These are phyloP conservation scores for Casuarina cunninghamiana DNA, from an alignment of 306 rosid species.

Conservation along the genomic window DNA sequence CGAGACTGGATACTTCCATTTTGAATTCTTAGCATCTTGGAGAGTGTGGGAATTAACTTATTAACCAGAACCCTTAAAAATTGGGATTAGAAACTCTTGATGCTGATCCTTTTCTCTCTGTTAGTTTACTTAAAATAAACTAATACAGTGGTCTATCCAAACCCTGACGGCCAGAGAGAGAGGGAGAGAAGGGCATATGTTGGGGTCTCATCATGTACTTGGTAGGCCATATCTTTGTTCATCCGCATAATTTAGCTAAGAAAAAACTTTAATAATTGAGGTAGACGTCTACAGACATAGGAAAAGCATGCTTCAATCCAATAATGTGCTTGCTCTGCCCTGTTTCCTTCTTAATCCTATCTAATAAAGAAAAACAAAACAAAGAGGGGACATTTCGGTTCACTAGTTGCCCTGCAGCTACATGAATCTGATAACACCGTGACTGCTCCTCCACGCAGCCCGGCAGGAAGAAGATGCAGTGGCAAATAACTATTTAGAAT, in stretches of 20 bases:
- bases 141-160: too few relatives aligned
- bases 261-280: background rate
- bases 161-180: too few relatives aligned
- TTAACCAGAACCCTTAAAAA: too few relatives aligned
- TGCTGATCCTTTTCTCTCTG: too few relatives aligned
- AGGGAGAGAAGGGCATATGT: background rate
- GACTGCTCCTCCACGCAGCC: background rate
- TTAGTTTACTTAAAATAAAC: too few relatives aligned
- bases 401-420: too few relatives aligned
- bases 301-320: background rate
- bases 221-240: background rate
- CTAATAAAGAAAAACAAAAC: too few relatives aligned
- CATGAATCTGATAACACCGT: background rate
- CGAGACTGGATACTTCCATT: background rate
- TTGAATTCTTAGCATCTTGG: background rate
- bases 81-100: too few relatives aligned
- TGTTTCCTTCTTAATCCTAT: background rate
- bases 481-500: background rate
- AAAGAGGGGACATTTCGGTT: too few relatives aligned
- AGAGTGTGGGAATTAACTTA: too few relatives aligned
- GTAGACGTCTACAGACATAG: background rate
- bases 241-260: background rate
- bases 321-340: background rate
- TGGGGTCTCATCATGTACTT: background rate
- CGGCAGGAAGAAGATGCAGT: background rate